phyloP scores from a whole-genome alignment of 441 rosid genomes.

The Populus trichocarpa region DNA sequence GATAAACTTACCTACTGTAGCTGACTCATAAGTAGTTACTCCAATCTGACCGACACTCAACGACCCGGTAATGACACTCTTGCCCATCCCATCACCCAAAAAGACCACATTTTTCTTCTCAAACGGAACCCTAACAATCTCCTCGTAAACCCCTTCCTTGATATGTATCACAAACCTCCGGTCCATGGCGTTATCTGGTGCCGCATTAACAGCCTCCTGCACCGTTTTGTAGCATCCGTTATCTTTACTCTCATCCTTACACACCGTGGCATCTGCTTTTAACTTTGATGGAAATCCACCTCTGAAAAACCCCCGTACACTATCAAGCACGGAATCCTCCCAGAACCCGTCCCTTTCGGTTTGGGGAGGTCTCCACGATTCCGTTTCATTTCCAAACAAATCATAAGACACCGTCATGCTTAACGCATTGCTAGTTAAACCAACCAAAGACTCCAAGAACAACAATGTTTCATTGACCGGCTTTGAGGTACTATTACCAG shows the following conservation, averaged over 20 bases:
- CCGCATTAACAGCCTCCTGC: constrained; percentile 77
- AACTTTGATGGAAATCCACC: constrained; percentile 48
- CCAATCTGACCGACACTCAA: constrained; percentile 54
- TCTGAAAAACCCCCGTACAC: constrained; percentile 16
- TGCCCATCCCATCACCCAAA: constrained; percentile 83
- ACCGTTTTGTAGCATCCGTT: constrained; percentile 51
- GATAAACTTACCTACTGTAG: constrained; percentile 69
- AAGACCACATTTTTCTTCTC: constrained; percentile 78
- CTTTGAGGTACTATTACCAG: constrained; percentile 36
- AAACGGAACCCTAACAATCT: constrained; percentile 71
- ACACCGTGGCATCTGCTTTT: constrained; percentile 58
- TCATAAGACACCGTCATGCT: constrained; percentile 68
- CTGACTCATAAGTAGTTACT: constrained; percentile 61
- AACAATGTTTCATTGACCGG: constrained; percentile 43
- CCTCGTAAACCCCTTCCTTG: constrained; percentile 69
- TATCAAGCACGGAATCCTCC: constrained; percentile 37
- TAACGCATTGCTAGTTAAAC: constrained; percentile 62
- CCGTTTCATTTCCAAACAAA: constrained; percentile 45
- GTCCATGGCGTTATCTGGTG: constrained; percentile 40
- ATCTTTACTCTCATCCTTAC: constrained; percentile 34
- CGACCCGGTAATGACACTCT: constrained; percentile 78
- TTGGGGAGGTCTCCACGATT: constrained; percentile 51
- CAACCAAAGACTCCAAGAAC: constrained; percentile 39
- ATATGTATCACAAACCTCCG: constrained; percentile 63
- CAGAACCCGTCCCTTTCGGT: constrained; percentile 82